phyloP scores from a whole-genome alignment of 2,329 filamentous ascomycete genomes.

The Cladosporium sp. region DNA sequence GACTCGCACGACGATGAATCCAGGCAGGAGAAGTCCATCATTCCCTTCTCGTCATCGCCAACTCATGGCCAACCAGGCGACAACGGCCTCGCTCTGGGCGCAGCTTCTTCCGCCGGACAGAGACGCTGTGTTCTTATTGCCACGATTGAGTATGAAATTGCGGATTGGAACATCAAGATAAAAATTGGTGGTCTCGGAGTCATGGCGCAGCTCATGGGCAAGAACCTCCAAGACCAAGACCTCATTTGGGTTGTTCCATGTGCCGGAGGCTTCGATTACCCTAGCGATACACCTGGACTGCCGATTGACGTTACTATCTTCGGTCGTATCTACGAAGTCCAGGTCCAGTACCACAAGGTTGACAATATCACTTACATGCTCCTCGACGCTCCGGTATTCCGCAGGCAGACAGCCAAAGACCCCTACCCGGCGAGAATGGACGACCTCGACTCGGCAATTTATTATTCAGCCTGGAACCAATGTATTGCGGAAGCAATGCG shows the following conservation, averaged over 20 bases:
- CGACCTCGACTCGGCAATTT: slow-evolving; percentile 62
- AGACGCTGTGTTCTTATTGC: slow-evolving; percentile 59
- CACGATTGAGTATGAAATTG: slow-evolving; percentile 69
- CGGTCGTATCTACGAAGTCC: slow-evolving; percentile 56
- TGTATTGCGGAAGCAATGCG: slow-evolving; percentile 62
- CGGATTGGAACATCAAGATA: slow-evolving; percentile 66
- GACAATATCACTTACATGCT: slow-evolving; percentile 66
- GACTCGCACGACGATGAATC: slow-evolving; percentile 22
- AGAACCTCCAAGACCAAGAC: slow-evolving; percentile 60
- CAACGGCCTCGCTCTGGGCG: not conserved
- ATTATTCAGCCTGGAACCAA: slow-evolving; percentile 67
- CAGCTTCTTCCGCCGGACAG: slow-evolving; percentile 18
- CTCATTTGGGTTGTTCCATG: slow-evolving; percentile 53
- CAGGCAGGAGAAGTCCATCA: slow-evolving; percentile 7
- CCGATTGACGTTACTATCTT: slow-evolving; percentile 61
- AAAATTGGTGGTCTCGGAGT: slow-evolving; percentile 68
- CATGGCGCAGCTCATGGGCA: slow-evolving; percentile 67
- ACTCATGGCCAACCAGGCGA: not conserved
- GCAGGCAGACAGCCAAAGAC: slow-evolving; percentile 58
- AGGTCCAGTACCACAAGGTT: slow-evolving; percentile 59
- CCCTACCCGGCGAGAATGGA: slow-evolving; percentile 67
- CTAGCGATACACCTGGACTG: slow-evolving; percentile 53
- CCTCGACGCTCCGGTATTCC: slow-evolving; percentile 64
- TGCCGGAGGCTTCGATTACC: slow-evolving; percentile 62
- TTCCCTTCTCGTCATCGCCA: too few relatives aligned